phyloP scores from a whole-genome alignment of 2,329 filamentous ascomycete genomes.

The Aspergillus calidoustus region DNA sequence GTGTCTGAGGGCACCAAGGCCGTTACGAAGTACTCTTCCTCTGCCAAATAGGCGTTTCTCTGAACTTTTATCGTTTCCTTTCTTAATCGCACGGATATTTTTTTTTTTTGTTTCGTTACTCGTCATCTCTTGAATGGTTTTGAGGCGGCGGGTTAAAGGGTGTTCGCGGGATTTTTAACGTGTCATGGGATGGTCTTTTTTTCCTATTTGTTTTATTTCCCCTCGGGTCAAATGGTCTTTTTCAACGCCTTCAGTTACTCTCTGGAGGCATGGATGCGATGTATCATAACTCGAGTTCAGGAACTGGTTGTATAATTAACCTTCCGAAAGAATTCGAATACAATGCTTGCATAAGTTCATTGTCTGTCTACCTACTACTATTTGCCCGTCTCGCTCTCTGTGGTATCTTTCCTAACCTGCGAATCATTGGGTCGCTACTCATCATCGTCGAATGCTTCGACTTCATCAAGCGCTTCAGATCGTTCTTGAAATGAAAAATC shows the following conservation, averaged over 20 bases:
- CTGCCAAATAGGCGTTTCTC: conserved; percentile 80
- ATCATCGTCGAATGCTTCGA: conserved; percentile 83
- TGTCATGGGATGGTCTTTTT: conserved; percentile 53
- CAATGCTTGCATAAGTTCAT: conserved; percentile 23
- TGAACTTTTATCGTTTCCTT: conserved; percentile 63
- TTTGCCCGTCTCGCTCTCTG: background rate
- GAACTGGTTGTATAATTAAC: conserved; percentile 38
- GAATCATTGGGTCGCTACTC: conserved; percentile 9
- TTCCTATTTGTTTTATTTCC: conserved; percentile 39
- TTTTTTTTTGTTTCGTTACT: conserved; percentile 45
- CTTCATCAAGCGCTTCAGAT: conserved; percentile 80
- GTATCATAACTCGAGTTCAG: conserved; percentile 52
- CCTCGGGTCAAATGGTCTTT: conserved; percentile 45
- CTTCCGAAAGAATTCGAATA: conserved; percentile 44
- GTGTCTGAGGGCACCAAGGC: conserved; percentile 99
- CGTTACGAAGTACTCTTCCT: conserved; percentile 99
- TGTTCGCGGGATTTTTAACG: conserved; percentile 53
- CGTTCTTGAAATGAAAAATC: conserved; percentile 62
- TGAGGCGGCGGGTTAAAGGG: conserved; percentile 51
- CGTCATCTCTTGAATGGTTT: conserved; percentile 47
- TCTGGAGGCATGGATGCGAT: conserved; percentile 49
- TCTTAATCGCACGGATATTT: conserved; percentile 57
- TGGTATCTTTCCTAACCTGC: background rate
- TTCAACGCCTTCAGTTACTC: conserved; percentile 37
- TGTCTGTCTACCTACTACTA: background rate